Base-by-base conservation (phyloP, 495 filamentous ascomycete genomes). In the Penicillium cinerascens region DNA sequence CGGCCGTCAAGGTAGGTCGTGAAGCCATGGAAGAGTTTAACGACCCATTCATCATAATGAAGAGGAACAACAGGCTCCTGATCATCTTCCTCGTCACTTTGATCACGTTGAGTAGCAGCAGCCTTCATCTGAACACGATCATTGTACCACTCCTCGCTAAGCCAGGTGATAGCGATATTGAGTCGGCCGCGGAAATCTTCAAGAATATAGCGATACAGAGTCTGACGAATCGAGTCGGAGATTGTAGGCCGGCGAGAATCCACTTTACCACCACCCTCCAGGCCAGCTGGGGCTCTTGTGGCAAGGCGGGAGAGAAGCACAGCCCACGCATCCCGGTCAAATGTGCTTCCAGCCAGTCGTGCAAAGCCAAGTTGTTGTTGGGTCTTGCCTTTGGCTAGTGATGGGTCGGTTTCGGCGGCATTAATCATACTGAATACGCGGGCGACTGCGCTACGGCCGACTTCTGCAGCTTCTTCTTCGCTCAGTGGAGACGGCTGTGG, bases 91-190 rank as follows among this genome's bases (percentile, higher is more conserved):
- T 73, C 71, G 8, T 64, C 58, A 18, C 73, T 72, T 20, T 65
- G 63, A 7, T 64, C 59, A 17, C 73, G 72, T 18, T 65, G 63
- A 7, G 61, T 52, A 7, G 69, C 61, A 40, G 75, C 71, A 41
- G 62, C 59, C 33, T 69, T 63, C 67, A 78, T 70, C 52, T 81
- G 79, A 21, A 96, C 68, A 36, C 82, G 82, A 66, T 96, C 95
- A 63, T 90, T 93, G 71, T 95, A 97, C 92, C 92, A 99, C 70
- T 99, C 93, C 68, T 99, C 93, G 60, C 87, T 92, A 22, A 97
- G 76, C 93, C 93, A 99, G 16, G 84, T 81, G 47, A 96, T 86
- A 2, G 89, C 92, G 33, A 91, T 79, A 49, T 90, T 91, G 49
- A 97, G 88, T 20, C 92, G 83, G 36, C 80, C 82, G 29, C 91